phyloP scores from a whole-genome alignment of 1,284 basidiomycete species.

The Cryptococcus sp. region DNA sequence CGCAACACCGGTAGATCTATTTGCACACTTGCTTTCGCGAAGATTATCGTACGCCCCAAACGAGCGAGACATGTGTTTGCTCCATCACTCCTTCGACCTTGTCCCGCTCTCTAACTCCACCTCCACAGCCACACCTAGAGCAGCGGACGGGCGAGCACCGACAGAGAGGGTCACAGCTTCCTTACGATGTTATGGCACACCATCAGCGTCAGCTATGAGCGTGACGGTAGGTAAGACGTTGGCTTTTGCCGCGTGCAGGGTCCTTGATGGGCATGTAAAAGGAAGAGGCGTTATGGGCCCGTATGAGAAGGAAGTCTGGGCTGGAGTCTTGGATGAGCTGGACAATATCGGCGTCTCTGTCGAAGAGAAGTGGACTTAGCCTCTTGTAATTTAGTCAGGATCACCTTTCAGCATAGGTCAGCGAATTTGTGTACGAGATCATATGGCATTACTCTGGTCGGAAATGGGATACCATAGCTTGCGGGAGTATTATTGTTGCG shows the following conservation, averaged over 20 bases:
- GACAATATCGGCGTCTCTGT: constrained; percentile 67
- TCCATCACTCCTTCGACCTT: constrained; percentile 73
- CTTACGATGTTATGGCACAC: constrained; percentile 70
- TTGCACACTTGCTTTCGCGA: constrained; percentile 72
- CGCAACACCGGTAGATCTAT: constrained; percentile 70
- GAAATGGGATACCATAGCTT: too few species aligned
- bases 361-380: constrained; percentile 58
- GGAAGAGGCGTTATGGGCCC: constrained; percentile 70
- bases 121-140: constrained; percentile 8
- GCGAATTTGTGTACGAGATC: too few species aligned
- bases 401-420: too few species aligned
- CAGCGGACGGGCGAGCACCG: constrained; percentile 20
- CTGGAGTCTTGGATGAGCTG: constrained; percentile 63
- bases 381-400: too few species aligned
- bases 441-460: too few species aligned
- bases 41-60: constrained; percentile 70
- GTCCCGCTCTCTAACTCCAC: constrained; percentile 16
- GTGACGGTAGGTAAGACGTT: constrained; percentile 83
- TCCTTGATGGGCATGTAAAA: constrained; percentile 68
- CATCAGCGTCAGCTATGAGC: constrained; percentile 76
- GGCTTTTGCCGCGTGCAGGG: constrained; percentile 70
- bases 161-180: constrained; percentile 70
- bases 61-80: constrained; percentile 84
- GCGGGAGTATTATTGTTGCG: too few species aligned
- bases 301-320: constrained; percentile 62